Evolutionary conservation across 345 rosid genomes (phyloP).

Genomic region (Euphorbia peplus): DNA sequence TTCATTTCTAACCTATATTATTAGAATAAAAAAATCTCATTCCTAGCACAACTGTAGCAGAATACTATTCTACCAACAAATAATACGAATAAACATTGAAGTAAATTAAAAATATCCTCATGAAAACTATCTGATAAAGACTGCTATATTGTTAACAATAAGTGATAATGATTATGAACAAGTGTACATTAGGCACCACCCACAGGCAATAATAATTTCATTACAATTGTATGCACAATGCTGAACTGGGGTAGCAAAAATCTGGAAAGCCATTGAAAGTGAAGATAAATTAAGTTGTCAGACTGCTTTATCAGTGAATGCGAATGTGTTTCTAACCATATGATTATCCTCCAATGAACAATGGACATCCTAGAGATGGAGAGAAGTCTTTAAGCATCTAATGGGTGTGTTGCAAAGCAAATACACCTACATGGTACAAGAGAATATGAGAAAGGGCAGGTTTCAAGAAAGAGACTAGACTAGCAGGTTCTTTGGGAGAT

Average conservation of each 20-base stretch:
- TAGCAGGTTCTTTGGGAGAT: not conserved
- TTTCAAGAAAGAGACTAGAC: not conserved
- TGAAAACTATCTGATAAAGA: not conserved
- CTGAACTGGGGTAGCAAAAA: not conserved
- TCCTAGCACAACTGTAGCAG: not conserved
- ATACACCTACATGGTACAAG: not conserved
- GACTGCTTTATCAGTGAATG: not conserved
- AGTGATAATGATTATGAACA: not conserved
- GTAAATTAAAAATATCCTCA: not conserved
- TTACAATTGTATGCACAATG: not conserved
- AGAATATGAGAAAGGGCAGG: not conserved
- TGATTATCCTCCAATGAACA: not conserved
- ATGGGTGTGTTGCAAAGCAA: not conserved
- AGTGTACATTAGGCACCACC: too few relatives aligned
- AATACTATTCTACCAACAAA: not conserved
- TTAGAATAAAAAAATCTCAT: not conserved
- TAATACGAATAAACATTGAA: not conserved
- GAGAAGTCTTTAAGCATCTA: not conserved
- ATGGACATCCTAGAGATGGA: not conserved
- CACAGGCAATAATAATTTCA: not conserved
- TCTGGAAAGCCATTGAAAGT: not conserved
- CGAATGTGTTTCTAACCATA: not conserved
- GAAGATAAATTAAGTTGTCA: not conserved
- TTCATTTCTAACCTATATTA: slow-evolving; percentile 1
- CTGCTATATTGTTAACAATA: not conserved